Percentiles rank a stretch among this genome's conserved stretches.
These are phyloP conservation scores for Globisporangium megalacanthum DNA, from an alignment of 352 stramenopile species.

Conservation along the genomic window DNA sequence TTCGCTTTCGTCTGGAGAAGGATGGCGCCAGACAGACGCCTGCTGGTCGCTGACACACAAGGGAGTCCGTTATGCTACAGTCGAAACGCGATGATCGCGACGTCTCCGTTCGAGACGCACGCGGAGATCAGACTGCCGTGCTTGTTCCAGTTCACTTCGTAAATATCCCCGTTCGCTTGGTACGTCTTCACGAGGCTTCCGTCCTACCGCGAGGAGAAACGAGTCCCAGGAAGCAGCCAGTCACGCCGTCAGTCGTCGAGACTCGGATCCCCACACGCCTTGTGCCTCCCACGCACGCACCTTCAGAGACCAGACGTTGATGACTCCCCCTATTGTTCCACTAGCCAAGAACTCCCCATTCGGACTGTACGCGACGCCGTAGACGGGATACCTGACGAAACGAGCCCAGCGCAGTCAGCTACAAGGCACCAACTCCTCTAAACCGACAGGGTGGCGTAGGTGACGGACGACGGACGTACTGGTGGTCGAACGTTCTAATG, in stretches of 20 bases:
- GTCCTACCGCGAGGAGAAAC: constrained; percentile 28
- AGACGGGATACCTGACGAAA: constrained; percentile 64
- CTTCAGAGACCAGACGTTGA: constrained; percentile 97
- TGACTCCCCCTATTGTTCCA: constrained; percentile 94
- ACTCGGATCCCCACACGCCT: no score
- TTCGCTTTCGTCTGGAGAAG: constrained; percentile 1
- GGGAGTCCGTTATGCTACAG: constrained; percentile 81
- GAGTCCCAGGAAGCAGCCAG: neutral
- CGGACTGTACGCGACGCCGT: constrained; percentile 84
- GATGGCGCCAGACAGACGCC: neutral
- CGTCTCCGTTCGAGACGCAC: constrained; percentile 81
- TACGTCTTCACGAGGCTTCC: constrained; percentile 82
- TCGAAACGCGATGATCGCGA: constrained; percentile 88
- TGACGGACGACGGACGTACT: constrained; percentile 47
- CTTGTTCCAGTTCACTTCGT: constrained; percentile 98
- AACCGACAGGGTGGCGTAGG: no score
- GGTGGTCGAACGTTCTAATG: constrained; percentile 90
- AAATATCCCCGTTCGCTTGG: constrained; percentile 95
- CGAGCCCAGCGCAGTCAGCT: neutral
- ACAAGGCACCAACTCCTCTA: neutral
- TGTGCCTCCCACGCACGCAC: constrained; percentile 22
- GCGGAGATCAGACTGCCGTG: constrained; percentile 81
- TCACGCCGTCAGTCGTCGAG: neutral
- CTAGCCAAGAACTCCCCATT: constrained; percentile 94
- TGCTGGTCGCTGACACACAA: constrained; percentile 7